These are phyloP conservation scores for Truncatella angustata DNA, from an alignment of 2,329 filamentous ascomycete species.

Conservation along the genomic window DNA sequence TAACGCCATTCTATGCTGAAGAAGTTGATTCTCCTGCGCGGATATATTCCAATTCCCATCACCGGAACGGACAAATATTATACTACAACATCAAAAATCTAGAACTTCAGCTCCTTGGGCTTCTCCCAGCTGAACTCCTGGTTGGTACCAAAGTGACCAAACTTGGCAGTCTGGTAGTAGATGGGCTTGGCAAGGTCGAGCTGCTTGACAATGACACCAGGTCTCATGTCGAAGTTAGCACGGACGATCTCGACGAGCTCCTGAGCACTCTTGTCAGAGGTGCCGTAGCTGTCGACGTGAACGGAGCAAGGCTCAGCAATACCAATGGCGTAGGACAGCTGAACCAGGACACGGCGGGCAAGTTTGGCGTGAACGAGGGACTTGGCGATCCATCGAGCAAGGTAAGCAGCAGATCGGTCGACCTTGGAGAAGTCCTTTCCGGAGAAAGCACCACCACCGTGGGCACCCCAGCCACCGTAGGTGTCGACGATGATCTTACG, in stretches of 20 bases:
- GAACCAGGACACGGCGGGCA: conserved; percentile 88
- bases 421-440: conserved; percentile 99
- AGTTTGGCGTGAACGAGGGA: conserved; percentile 88
- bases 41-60: conserved; percentile 1
- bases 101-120: conserved; percentile 91
- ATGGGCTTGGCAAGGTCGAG: conserved; percentile 93
- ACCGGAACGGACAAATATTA: conserved; percentile 5
- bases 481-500: conserved; percentile 99
- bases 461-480: conserved; percentile 99
- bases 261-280: conserved; percentile 81
- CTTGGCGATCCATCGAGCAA: conserved; percentile 98
- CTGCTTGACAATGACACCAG: conserved; percentile 97
- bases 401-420: conserved; percentile 95
- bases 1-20: conserved; percentile 37
- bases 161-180: conserved; percentile 98
- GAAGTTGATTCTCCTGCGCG: conserved; percentile 38
- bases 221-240: conserved; percentile 95
- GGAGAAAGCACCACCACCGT: conserved; percentile 99
- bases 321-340: conserved; percentile 99
- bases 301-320: conserved; percentile 96
- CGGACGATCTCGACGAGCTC: conserved; percentile 94
- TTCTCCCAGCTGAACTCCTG: conserved; percentile 98
- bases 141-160: conserved; percentile 97
- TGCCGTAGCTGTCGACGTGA: conserved; percentile 97
- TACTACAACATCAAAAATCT: conserved; percentile 42